Base-by-base conservation (phyloP, 2,329 filamentous ascomycete genomes). In the Teratosphaeria destructans region DNA sequence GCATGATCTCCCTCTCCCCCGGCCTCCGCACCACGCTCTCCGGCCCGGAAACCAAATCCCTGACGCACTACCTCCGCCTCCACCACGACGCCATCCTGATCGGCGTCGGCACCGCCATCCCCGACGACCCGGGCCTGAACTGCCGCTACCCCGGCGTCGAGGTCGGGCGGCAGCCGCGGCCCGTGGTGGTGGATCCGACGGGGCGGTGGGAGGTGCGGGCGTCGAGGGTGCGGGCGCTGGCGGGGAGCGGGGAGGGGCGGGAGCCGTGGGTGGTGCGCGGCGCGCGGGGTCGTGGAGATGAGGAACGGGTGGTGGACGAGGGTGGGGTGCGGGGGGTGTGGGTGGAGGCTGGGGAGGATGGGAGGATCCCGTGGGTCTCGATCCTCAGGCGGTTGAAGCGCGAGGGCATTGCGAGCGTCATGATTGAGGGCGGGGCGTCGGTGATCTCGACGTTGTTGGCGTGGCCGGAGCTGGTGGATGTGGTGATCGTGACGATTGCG, bases 41-140 rank as follows among this genome's bases (percentile, higher is more conserved):
- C 1, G 92, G 92, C 3, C 83, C 87, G 0, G 80, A 86, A 63
- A 90, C 90, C 43, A 96, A 96, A 74, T 83, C 89, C 57, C 95
- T 97, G 90, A 96, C 93, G 0, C 93, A 97, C 74, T 90, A 88
- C 71, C 82, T 97, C 32, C 89, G 93, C 67, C 86, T 86, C 12
- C 82, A 81, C 16, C 91, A 97, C 75, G 85, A 89, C 63, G 90
- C 89, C 47, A 95, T 96, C 65, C 80, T 95, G 27, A 79, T 97
- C 35, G 93, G 93, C 26, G 89, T 87, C 4, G 88, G 88, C 2
- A 97, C 93, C 1, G 89, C 90, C 7, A 78, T 90, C 29, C 87
- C 89, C 23, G 93, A 97, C 72, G 83, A 96, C 70, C 93, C 93
- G 2, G 85, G 85, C 2, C 78, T 97, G 57, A 96, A 95, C 72